These are phyloP conservation scores for Colletotrichum euphorbiae DNA, from an alignment of 2,329 filamentous ascomycete species.

Conservation along the genomic window DNA sequence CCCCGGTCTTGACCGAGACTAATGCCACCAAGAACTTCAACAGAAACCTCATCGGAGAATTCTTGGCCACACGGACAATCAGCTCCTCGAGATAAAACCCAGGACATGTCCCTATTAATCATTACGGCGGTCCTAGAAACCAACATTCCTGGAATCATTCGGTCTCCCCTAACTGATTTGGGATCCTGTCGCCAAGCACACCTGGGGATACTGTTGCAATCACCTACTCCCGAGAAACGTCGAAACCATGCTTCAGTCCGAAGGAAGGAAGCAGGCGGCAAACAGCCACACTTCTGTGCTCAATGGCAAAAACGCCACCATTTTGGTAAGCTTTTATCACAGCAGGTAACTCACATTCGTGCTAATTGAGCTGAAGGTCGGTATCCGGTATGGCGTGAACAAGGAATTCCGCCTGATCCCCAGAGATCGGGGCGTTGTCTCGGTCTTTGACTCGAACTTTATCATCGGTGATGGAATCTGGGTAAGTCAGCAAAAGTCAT, in stretches of 20 bases:
- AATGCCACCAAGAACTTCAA: background rate
- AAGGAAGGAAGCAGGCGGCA: conserved; percentile 19
- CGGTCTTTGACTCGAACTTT: conserved; percentile 47
- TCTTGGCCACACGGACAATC: too few relatives aligned
- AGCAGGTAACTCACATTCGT: background rate
- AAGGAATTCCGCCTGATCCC: conserved; percentile 43
- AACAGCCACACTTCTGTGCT: conserved; percentile 42
- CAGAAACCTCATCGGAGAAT: too few relatives aligned
- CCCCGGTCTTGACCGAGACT: too few relatives aligned
- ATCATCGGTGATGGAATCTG: conserved; percentile 46
- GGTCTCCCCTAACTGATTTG: background rate
- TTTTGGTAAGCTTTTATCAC: conserved; percentile 36
- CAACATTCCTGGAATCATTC: background rate
- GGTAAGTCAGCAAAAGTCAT: conserved; percentile 26
- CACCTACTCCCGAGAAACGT: background rate
- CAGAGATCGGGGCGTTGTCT: conserved; percentile 43
- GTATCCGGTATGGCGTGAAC: conserved; percentile 45
- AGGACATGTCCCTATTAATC: too few relatives aligned
- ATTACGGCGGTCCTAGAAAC: too few relatives aligned
- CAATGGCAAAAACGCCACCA: conserved; percentile 43
- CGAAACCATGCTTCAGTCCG: conserved; percentile 18
- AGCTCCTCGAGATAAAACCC: background rate
- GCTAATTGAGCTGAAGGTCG: conserved; percentile 38
- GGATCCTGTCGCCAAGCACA: background rate
- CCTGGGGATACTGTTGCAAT: background rate